phyloP scores from a whole-genome alignment of 192 early-diverging fungal genomes.

The Backusella macrospora region DNA sequence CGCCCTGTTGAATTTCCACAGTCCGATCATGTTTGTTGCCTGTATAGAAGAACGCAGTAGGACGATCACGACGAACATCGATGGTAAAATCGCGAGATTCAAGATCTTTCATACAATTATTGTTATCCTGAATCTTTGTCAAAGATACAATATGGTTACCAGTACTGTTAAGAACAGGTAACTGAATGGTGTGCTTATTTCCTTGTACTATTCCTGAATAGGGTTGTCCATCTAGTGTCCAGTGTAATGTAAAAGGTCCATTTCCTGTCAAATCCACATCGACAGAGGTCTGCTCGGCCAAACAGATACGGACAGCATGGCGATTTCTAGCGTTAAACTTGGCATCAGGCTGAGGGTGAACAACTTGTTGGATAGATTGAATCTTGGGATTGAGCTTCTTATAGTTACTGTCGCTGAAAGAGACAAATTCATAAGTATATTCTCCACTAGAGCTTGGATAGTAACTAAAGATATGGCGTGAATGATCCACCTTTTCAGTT shows the following conservation, averaged over 20 bases:
- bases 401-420: slow-evolving; percentile 37
- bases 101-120: slow-evolving; percentile 43
- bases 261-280: slow-evolving; percentile 42
- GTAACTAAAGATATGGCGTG: slow-evolving; percentile 37
- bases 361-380: slow-evolving; percentile 35
- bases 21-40: slow-evolving; percentile 14
- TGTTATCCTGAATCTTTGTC: slow-evolving; percentile 42
- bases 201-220: slow-evolving; percentile 33
- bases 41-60: slow-evolving; percentile 44
- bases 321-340: slow-evolving; percentile 20
- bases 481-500: slow-evolving; percentile 26
- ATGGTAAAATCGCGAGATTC: slow-evolving; percentile 42
- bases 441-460: slow-evolving; percentile 39
- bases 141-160: slow-evolving; percentile 46
- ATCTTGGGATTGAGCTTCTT: slow-evolving; percentile 30
- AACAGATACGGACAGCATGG: slow-evolving; percentile 34
- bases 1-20: slow-evolving; percentile 37
- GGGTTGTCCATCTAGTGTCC: slow-evolving; percentile 34
- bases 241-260: slow-evolving; percentile 42
- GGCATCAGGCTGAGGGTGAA: slow-evolving; percentile 51
- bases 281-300: slow-evolving; percentile 40
- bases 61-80: slow-evolving; percentile 48
- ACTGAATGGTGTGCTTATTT: slow-evolving; percentile 31
- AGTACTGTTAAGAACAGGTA: slow-evolving; percentile 40
- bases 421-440: slow-evolving; percentile 41